Percentiles rank a stretch among this genome's conserved stretches.
Conservation (phyloP, 116 monocot genomes). For the Zostera marina region DNA sequence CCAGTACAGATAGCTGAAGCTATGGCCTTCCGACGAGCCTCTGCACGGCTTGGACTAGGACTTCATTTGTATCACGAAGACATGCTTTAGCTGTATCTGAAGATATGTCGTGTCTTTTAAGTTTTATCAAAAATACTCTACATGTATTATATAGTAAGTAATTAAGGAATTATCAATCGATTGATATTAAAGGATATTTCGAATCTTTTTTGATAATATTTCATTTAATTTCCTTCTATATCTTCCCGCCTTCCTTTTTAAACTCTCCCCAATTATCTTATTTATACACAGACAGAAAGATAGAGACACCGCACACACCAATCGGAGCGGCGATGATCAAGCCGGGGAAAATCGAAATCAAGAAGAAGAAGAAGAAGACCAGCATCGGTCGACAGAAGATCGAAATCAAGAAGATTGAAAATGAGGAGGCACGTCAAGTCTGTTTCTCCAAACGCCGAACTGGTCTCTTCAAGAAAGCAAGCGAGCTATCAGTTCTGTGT, state of each 20-base stretch:
- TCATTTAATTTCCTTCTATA: not conserved
- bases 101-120: no score
- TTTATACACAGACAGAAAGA: not conserved
- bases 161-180: no score
- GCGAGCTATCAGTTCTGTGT: slow-evolving; percentile 29
- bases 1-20: slow-evolving; percentile 91
- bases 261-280: not conserved
- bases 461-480: slow-evolving; percentile 22
- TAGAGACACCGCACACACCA: not conserved
- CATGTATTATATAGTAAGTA: no score
- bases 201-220: not conserved
- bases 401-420: slow-evolving; percentile 20
- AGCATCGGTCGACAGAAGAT: slow-evolving; percentile 43
- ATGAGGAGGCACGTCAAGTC: slow-evolving; percentile 15
- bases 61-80: slow-evolving; percentile 95
- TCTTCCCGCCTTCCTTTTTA: not conserved
- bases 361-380: slow-evolving; percentile 16
- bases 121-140: no score
- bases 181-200: no score
- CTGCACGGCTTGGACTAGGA: slow-evolving; percentile 93
- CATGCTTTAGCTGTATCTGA: slow-evolving; percentile 7
- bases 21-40: slow-evolving; percentile 94
- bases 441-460: slow-evolving; percentile 21
- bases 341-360: slow-evolving; percentile 16
- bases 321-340: no score